Conservation (phyloP, 352 stramenopile genomes). For the Globisporangium rhizosaccharum region DNA sequence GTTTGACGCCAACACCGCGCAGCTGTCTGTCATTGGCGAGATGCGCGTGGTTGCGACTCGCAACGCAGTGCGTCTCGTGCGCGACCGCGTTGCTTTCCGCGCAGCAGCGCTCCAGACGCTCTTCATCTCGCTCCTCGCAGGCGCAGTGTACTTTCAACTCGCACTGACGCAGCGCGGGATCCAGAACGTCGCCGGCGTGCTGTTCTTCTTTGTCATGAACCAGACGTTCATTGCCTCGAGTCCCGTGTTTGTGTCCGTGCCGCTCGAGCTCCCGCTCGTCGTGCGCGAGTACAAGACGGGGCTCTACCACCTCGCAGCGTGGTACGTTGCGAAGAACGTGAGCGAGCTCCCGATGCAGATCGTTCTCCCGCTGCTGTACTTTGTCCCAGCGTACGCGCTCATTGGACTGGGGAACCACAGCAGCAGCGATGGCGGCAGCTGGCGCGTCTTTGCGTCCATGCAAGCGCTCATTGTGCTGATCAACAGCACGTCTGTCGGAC, state of each 20-base stretch:
- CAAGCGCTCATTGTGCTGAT: constrained; percentile 25
- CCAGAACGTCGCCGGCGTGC: constrained; percentile 34
- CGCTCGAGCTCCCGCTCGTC: constrained; percentile 38
- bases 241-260: constrained; percentile 31
- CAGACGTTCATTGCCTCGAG: constrained; percentile 28
- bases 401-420: constrained; percentile 28
- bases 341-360: constrained; percentile 46
- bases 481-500: constrained; percentile 24
- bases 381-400: constrained; percentile 32
- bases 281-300: constrained; percentile 32
- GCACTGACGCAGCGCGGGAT: constrained; percentile 30
- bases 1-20: constrained; percentile 1
- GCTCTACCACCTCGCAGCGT: constrained; percentile 29
- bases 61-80: constrained; percentile 32
- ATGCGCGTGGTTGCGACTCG: constrained; percentile 34
- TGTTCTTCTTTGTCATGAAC: constrained; percentile 47
- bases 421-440: too few relatives aligned
- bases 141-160: constrained; percentile 45
- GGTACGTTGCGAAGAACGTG: constrained; percentile 50
- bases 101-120: constrained; percentile 24
- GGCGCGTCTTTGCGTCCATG: too few relatives aligned
- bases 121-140: constrained; percentile 31
- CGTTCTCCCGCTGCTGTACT: constrained; percentile 32
- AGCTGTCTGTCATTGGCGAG: constrained; percentile 23
- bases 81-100: constrained; percentile 27